Evolutionary conservation across 352 stramenopile species (phyloP).

Genomic region (Lagenidium sp.): DNA sequence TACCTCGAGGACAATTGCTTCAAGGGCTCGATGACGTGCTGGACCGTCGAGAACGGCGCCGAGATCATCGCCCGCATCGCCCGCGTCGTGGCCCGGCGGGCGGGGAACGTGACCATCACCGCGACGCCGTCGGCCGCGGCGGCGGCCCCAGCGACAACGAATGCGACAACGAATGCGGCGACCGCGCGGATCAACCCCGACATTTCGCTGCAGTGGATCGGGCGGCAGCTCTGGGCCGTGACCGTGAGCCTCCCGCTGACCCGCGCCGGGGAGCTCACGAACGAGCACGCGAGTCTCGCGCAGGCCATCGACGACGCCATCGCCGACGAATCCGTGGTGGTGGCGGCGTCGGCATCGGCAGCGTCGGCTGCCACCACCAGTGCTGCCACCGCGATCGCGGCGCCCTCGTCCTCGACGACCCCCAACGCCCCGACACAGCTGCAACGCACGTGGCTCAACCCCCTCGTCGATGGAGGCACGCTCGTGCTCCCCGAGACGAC

Average conservation of each 20-base stretch:
- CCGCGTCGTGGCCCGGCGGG: slow-evolving; percentile 21
- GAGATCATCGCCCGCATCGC: slow-evolving; percentile 53
- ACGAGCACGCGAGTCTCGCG: slow-evolving; percentile 54
- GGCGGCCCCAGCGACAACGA: not conserved
- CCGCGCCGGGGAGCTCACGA: slow-evolving; percentile 41
- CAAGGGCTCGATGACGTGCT: slow-evolving; percentile 65
- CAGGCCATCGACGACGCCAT: slow-evolving; percentile 58
- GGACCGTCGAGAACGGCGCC: slow-evolving; percentile 60
- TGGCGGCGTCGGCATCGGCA: not conserved
- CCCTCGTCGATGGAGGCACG: too few relatives aligned
- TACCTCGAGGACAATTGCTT: slow-evolving; percentile 66
- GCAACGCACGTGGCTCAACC: too few relatives aligned
- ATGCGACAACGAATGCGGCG: not conserved
- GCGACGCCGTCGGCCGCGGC: not conserved
- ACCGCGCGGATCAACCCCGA: slow-evolving; percentile 43
- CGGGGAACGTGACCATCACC: not conserved
- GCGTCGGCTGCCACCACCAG: too few relatives aligned
- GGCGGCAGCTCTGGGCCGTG: slow-evolving; percentile 52
- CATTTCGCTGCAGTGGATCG: slow-evolving; percentile 74
- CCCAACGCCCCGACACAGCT: too few relatives aligned
- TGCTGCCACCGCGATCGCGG: too few relatives aligned
- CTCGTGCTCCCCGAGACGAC: too few relatives aligned
- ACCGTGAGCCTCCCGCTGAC: slow-evolving; percentile 58
- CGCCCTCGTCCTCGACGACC: too few relatives aligned
- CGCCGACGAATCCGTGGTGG: slow-evolving; percentile 20